These are phyloP conservation scores for Magnusiomyces magnusii DNA, from an alignment of 1,139 yeast species.

Conservation along the genomic window DNA sequence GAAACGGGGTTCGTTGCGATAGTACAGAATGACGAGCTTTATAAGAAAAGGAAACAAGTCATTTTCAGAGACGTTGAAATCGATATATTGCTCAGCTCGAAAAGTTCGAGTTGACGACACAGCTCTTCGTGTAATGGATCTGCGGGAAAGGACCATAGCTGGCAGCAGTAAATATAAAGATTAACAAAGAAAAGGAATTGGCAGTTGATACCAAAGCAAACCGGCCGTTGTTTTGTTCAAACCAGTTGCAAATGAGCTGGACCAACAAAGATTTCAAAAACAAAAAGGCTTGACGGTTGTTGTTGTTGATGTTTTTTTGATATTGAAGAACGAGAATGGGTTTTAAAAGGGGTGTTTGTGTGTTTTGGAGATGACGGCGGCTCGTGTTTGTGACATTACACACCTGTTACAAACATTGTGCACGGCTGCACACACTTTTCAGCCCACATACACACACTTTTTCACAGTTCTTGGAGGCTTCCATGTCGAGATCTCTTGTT, in stretches of 20 bases:
- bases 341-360: neutral
- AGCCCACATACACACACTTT: no score
- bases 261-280: no score
- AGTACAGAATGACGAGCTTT: conserved; percentile 30
- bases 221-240: no score
- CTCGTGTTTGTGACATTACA: neutral
- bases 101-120: conserved; percentile 1
- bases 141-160: neutral
- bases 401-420: neutral
- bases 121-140: conserved; percentile 1
- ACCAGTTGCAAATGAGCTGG: no score
- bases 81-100: neutral
- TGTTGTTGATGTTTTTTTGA: neutral
- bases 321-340: neutral
- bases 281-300: neutral
- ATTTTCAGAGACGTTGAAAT: conserved; percentile 23
- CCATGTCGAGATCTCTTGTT: no score
- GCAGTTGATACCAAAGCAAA: no score
- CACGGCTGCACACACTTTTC: no score
- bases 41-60: conserved; percentile 30
- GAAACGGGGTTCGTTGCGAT: conserved; percentile 30
- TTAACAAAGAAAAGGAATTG: no score
- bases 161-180: neutral
- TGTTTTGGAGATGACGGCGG: neutral
- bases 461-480: no score